Conservation (phyloP, 768 basidiomycete species). For the Leccinum subtestaceum region DNA sequence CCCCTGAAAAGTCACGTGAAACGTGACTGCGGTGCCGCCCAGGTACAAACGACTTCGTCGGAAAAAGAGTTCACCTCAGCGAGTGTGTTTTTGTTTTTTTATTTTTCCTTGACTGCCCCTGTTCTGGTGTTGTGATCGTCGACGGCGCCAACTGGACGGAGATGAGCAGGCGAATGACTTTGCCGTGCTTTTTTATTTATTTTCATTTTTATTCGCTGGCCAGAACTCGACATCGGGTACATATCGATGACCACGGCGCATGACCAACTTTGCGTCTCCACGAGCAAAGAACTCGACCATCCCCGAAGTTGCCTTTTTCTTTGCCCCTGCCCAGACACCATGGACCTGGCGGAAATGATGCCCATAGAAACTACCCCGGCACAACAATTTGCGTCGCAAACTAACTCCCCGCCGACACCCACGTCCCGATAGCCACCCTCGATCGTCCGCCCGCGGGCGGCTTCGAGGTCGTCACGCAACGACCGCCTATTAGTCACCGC, state of each 20-base stretch:
- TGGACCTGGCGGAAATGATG: constrained; percentile 17
- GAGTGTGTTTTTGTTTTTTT: background rate
- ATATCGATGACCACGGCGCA: constrained; percentile 11
- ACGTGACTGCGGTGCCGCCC: constrained; percentile 6
- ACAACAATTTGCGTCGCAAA: background rate
- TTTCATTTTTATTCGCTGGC: background rate
- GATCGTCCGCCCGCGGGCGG: constrained; percentile 7
- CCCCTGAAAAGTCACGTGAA: constrained; percentile 21
- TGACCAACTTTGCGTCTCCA: constrained; percentile 8
- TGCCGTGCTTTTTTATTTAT: background rate
- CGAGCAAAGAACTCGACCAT: background rate
- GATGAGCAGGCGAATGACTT: background rate
- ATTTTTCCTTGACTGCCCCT: background rate
- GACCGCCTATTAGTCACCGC: background rate
- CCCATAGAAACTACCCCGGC: background rate
- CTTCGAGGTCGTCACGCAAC: constrained; percentile 26
- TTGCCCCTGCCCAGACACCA: background rate
- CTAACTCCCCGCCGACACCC: background rate
- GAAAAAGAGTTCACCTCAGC: background rate
- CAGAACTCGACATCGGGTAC: background rate
- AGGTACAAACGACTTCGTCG: background rate
- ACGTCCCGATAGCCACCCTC: constrained; percentile 16
- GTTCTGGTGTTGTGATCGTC: background rate
- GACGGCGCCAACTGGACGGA: background rate
- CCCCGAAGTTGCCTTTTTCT: background rate